Evolutionary conservation across 2,329 filamentous ascomycete species (phyloP).

Genomic region (Fonsecaea multimorphosa): DNA sequence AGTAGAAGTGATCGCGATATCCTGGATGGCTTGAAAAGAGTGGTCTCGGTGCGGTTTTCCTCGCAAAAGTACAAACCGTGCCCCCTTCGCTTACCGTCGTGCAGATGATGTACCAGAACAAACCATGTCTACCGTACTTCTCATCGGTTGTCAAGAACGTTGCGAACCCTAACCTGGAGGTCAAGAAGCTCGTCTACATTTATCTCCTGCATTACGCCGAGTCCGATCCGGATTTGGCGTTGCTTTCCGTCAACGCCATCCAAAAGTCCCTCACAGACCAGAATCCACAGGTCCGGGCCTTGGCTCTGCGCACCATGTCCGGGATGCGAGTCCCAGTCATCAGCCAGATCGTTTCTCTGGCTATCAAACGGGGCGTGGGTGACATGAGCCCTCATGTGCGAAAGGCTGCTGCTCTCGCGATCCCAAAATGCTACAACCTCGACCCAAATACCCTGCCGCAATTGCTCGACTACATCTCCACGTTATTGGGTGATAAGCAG

Average conservation of each 20-base stretch:
- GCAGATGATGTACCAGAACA: constrained; percentile 93
- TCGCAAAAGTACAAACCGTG: not conserved
- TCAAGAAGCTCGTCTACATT: constrained; percentile 98
- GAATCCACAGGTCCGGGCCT: constrained; percentile 86
- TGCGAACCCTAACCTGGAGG: constrained; percentile 88
- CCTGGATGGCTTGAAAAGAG: constrained; percentile 84
- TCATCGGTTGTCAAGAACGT: constrained; percentile 99
- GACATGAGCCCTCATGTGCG: constrained; percentile 96
- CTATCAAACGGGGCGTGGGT: constrained; percentile 89
- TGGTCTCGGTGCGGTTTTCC: constrained; percentile 73
- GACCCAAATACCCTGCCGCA: constrained; percentile 86
- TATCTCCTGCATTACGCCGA: constrained; percentile 97
- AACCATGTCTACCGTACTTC: constrained; percentile 90
- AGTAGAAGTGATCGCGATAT: constrained; percentile 92
- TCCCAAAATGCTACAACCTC: constrained; percentile 92
- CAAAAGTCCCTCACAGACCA: constrained; percentile 95
- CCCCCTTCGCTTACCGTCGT: constrained; percentile 13
- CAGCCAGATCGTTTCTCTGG: constrained; percentile 93
- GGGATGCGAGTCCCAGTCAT: constrained; percentile 97
- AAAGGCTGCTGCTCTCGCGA: constrained; percentile 88
- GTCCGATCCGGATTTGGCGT: constrained; percentile 89
- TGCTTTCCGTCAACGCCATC: constrained; percentile 97
- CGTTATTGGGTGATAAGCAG: constrained; percentile 84
- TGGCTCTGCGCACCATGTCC: constrained; percentile 95
- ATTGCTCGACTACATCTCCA: constrained; percentile 79